Evolutionary conservation across 306 rosid genomes (phyloP).

Genomic region (Vigna nakashimae): DNA sequence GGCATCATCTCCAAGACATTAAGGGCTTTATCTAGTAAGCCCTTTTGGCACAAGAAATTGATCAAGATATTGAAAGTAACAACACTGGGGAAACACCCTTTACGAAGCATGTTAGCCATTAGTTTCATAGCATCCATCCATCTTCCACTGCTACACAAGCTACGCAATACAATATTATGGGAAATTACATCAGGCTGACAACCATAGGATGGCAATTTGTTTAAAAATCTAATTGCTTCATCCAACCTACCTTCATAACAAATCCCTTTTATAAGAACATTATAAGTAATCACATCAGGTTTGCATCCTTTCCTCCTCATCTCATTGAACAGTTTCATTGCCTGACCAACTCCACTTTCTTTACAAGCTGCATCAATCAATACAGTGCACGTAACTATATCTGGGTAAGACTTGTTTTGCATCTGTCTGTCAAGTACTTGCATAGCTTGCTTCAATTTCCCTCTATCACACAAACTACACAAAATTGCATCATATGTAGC

Average conservation of each 20-base stretch:
- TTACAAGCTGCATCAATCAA: slow-evolving; percentile 86
- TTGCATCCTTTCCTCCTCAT: slow-evolving; percentile 79
- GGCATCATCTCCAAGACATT: slow-evolving; percentile 85
- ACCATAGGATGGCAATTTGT: slow-evolving; percentile 65
- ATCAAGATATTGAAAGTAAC: slow-evolving; percentile 89
- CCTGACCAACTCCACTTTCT: slow-evolving; percentile 80
- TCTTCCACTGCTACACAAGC: slow-evolving; percentile 81
- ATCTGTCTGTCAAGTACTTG: slow-evolving; percentile 72
- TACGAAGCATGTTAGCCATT: slow-evolving; percentile 67
- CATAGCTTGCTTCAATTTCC: slow-evolving; percentile 79
- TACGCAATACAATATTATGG: slow-evolving; percentile 70
- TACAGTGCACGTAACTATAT: slow-evolving; percentile 78
- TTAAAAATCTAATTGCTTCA: slow-evolving; percentile 74
- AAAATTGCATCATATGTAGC: slow-evolving; percentile 72
- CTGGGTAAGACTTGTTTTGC: slow-evolving; percentile 76
- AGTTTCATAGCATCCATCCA: slow-evolving; percentile 88
- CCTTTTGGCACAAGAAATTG: slow-evolving; percentile 73
- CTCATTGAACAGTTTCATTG: slow-evolving; percentile 79
- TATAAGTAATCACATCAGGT: slow-evolving; percentile 79
- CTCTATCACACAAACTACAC: slow-evolving; percentile 72
- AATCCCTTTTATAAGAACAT: slow-evolving; percentile 67
- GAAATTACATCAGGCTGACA: slow-evolving; percentile 79
- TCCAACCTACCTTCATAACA: slow-evolving; percentile 84
- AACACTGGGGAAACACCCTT: slow-evolving; percentile 79
- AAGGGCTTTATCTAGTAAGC: slow-evolving; percentile 75